Evolutionary conservation across 345 rosid genomes (phyloP), one percentile per base, ranked within the genome.

Genomic region (Salix suchowensis): DNA sequence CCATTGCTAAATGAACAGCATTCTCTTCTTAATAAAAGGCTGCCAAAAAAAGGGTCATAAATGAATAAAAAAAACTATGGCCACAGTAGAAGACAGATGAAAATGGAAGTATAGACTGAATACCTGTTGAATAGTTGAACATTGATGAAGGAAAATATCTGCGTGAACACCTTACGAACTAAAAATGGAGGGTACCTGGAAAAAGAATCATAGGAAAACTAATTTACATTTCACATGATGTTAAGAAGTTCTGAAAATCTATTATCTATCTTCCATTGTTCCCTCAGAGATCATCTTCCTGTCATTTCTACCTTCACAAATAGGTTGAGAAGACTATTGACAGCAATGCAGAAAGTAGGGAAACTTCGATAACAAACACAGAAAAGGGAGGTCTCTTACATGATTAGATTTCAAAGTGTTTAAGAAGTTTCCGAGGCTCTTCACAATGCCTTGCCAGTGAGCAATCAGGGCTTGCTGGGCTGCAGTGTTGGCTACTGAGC

Each of bases 1-100:
- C 98, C 98, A 65, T 94, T 94, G 78, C 98, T 94, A 81, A 94
- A 94, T 18, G 98, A 94, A 77, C 98, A 94, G 70, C 97, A 94
- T 77, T 94, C 98, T 67, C 98, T 87, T 82, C 98, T 88, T 70
- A 94, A 82, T 54, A 92, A 77, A 80, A 94, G 94, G 65, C 98
- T 91, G 91, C 72, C 76, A 18, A 66, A 36, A 79, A 21, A 23
- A 24, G 71, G 15, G 39, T 65, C 26, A 23, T 19, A 10, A 24
- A 26, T 40, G 0, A 32, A 32, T 32, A 32, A 21, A 24, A 24
- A 44, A 5, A 40, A 68, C 10, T 8, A n/a, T 10, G 16, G 54
- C 68, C 23, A 21, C 61, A 26, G 42, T 13, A 66, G 13, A 76
- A 44, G 34, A 55, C 14, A 65, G 72, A 12, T 14, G 39, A 37